Base-by-base conservation (phyloP, 805 yeast genomes). In the Ogataea zsoltii region DNA sequence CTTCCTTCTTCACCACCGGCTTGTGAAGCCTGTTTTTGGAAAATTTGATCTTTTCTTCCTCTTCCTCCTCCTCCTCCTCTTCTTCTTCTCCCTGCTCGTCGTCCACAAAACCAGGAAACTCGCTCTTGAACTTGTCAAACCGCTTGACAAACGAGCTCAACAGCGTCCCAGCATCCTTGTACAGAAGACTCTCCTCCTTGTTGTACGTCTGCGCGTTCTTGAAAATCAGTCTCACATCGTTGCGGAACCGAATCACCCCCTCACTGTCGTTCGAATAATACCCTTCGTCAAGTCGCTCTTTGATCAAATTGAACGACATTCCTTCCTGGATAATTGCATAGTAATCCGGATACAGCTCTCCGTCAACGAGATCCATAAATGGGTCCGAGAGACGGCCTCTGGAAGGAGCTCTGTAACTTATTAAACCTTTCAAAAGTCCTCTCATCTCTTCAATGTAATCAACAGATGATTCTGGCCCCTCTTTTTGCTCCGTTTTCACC, bases 161-260 rank as follows among this genome's bases (percentile, higher is more conserved):
- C 42, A 94, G 72, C 35, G 76, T 75, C 31, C 63, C 66, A 0
- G 97, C 84, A 66, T 89, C 95, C 48, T 78, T 78, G 58, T 82
- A 80, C 33, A 91, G 82, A 42, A 80, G 72, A 42, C 94, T 80
- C 1, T 77, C 80, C 42, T 85, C 85, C 48, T 82, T 85, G 63
- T 91, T 92, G 66, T 82, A 92, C 1, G 75, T 63, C 59, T 81
- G 80, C 2, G 97, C 96, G 65, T 94, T 94, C 36, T 72, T 60
- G 68, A 91, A 90, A 12, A 92, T 82, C 42, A 83, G 68, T 23
- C 71, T 67, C 6, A 85, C 71, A 41, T 83, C 85, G 16, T 72
- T 74, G 45, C 76, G 67, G 57, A 89, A 86, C 39, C 74, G 79
- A 30, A 75, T 77, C 46, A 88, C 73, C 31, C 70, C 70, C 21